Base-by-base conservation (phyloP, 1,139 yeast species). In the Candida albicans region DNA sequence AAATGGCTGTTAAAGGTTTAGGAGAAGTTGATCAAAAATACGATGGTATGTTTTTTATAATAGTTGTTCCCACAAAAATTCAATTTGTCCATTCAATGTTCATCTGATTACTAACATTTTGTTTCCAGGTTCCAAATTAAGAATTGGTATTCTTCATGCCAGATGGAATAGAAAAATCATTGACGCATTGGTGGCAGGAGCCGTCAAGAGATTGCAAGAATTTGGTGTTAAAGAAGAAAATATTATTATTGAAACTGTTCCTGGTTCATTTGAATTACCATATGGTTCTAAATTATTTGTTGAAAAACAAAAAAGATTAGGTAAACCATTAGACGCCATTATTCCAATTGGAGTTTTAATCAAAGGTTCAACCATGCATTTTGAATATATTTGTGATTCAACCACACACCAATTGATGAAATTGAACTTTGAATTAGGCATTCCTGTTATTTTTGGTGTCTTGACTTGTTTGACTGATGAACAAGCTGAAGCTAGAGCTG, bases 311-410 rank as follows among this genome's bases (percentile, higher is more conserved):
- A 65, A 68, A 44, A 62, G 61, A 42, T 56, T 63, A 46, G 77
- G 75, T 39, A 64, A 69, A 47, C 80, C 82, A 26, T 72, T 86
- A 51, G 97, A 93, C 61, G 96, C 95, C 3, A 79, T 91, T 40
- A 88, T 93, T 51, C 93, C 98, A 43, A 90, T 93, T 55, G 99
- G 99, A 45, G 93, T 87, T 33, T 76, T 93, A 58, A 91, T 93
- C 69, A 93, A 93, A 71, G 99, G 99, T 45, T 84, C 91, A 37
- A 93, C 98, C 39, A 90, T 90, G 96, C 99, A 93, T 70, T 93
- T 93, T 61, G 99, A 93, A 68, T 93, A 91, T 70, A 93, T 93
- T 56, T 87, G 96, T 62, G 98, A 93, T 50, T 73, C 96, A 2
- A 90, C 87, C 29, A 84, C 97, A 11, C 82, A 85, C 54, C 95